These are phyloP conservation scores for Lachancea meyersii DNA, from an alignment of 805 yeast genomes.

Conservation along the genomic window DNA sequence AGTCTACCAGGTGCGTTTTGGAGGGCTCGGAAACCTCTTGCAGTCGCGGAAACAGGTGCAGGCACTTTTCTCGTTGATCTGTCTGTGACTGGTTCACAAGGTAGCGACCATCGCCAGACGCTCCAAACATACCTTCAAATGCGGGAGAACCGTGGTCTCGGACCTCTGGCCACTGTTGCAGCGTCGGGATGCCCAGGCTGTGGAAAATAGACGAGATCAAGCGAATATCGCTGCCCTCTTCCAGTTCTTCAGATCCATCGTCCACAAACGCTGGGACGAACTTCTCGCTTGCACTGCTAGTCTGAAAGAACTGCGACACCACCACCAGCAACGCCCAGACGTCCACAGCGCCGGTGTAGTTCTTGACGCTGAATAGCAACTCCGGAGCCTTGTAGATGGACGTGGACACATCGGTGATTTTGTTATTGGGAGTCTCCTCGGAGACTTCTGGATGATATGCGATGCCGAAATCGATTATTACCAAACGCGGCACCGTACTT, in stretches of 20 bases:
- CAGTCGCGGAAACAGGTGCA: conserved; percentile 21
- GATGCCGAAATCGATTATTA: conserved; percentile 63
- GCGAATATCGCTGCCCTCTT: conserved; percentile 49
- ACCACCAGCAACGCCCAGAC: conserved; percentile 68
- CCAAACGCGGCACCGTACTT: conserved; percentile 46
- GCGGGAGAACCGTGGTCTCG: conserved; percentile 26
- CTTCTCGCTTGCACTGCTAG: conserved; percentile 15
- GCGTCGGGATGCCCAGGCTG: conserved; percentile 57
- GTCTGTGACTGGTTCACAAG: conserved; percentile 12
- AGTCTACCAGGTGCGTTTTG: conserved; percentile 18
- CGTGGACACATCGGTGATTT: conserved; percentile 52
- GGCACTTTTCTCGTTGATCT: conserved; percentile 12
- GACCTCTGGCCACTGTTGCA: conserved; percentile 38
- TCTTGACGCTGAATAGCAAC: conserved; percentile 50
- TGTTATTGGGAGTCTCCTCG: conserved; percentile 26
- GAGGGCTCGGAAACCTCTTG: conserved; percentile 11
- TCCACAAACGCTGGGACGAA: conserved; percentile 24
- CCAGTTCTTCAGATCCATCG: conserved; percentile 21
- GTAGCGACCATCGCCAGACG: conserved; percentile 24
- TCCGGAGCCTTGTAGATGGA: conserved; percentile 75
- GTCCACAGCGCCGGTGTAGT: conserved; percentile 54
- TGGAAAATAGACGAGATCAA: conserved; percentile 51
- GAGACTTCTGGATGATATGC: conserved; percentile 37
- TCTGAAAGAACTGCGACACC: conserved; percentile 45
- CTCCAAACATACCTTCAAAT: conserved; percentile 32